A percentile compares a stretch with the other conserved stretches of the same genome.
These are phyloP conservation scores for Trichosanthes cucumerina DNA, from an alignment of 306 rosid species.

Conservation along the genomic window DNA sequence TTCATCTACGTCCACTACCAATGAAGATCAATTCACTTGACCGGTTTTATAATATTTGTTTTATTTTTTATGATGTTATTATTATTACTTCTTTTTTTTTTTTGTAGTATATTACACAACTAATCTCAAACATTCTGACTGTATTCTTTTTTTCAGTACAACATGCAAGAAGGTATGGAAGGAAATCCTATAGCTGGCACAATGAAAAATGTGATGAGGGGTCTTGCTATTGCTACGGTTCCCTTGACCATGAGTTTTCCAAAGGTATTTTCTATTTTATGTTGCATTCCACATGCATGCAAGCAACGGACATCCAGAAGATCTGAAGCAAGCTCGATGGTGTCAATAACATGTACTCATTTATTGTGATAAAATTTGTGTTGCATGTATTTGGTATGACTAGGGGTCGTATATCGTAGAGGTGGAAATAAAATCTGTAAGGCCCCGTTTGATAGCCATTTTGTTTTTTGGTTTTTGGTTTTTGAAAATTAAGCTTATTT, in stretches of 20 bases:
- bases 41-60: not conserved
- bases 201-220: conserved; percentile 79
- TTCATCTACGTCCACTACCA: not conserved
- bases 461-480: too few species aligned
- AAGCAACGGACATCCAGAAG: not conserved
- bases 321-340: not conserved
- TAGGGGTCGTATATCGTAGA: not conserved
- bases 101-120: not conserved
- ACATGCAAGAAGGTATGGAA: conserved; percentile 92
- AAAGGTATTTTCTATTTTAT: conserved; percentile 38
- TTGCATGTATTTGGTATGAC: not conserved
- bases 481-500: too few species aligned
- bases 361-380: not conserved
- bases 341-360: not conserved
- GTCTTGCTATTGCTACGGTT: conserved; percentile 72
- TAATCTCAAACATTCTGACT: conserved; percentile 1
- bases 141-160: conserved; percentile 35
- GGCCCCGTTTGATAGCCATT: too few species aligned
- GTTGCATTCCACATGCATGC: not conserved
- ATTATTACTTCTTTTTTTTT: not conserved
- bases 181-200: conserved; percentile 69
- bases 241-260: conserved; percentile 83
- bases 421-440: not conserved
- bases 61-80: not conserved
- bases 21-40: not conserved